phyloP scores from a whole-genome alignment of 371 early-diverging fungal species.

The Funneliformis caledonium region DNA sequence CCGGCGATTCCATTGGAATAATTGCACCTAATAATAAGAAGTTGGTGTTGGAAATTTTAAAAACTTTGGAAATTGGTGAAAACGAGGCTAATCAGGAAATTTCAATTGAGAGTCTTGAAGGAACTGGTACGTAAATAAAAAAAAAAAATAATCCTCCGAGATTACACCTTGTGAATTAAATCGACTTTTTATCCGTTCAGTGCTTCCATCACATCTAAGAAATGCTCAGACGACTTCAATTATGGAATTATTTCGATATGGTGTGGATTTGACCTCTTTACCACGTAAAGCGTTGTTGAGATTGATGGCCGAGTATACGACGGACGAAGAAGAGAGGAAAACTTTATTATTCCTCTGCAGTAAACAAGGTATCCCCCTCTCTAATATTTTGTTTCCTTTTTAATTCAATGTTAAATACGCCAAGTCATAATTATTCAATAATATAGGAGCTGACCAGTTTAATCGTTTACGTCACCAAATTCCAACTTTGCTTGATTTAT shows the following conservation, averaged over 20 bases:
- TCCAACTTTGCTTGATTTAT: slow-evolving; percentile 77
- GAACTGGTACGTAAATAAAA: not conserved
- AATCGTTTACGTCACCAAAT: slow-evolving; percentile 66
- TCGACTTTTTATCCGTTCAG: slow-evolving; percentile 34
- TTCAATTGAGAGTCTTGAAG: slow-evolving; percentile 47
- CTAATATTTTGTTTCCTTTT: not conserved
- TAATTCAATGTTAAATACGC: no score
- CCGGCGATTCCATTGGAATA: slow-evolving; percentile 91
- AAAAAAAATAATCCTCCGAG: not conserved
- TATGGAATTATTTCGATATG: slow-evolving; percentile 68
- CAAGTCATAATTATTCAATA: not conserved
- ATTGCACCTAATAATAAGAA: slow-evolving; percentile 75
- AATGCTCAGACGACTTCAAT: slow-evolving; percentile 54
- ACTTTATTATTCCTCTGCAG: slow-evolving; percentile 76
- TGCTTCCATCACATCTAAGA: slow-evolving; percentile 69
- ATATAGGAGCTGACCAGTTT: slow-evolving; percentile 64
- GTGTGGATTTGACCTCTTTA: slow-evolving; percentile 71
- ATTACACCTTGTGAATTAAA: not conserved
- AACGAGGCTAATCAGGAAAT: slow-evolving; percentile 49
- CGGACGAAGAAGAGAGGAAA: slow-evolving; percentile 69
- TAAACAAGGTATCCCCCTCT: slow-evolving; percentile 64
- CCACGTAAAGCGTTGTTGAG: slow-evolving; percentile 84
- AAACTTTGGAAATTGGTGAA: slow-evolving; percentile 48
- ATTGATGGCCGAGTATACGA: slow-evolving; percentile 77
- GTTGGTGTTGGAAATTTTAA: slow-evolving; percentile 60